A percentile compares a stretch with the other conserved stretches of the same genome.
These are phyloP conservation scores for Physcia stellaris DNA, from an alignment of 495 filamentous ascomycete genomes.

Conservation along the genomic window DNA sequence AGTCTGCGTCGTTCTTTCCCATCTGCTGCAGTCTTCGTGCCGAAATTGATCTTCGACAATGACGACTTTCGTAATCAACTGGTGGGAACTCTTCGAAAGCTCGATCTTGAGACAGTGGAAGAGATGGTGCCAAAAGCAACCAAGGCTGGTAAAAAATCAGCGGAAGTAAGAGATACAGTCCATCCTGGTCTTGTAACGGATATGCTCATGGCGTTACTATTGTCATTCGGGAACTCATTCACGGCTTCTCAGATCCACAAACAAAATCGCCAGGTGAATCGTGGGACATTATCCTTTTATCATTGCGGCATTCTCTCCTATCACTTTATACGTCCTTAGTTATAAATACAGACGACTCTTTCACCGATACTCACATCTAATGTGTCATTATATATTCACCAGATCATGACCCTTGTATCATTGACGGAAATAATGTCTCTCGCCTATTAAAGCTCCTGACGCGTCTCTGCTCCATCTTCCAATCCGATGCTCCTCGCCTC, in stretches of 20 bases:
- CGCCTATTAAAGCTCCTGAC: too few species aligned
- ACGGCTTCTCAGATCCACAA: background rate
- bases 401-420: background rate
- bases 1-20: background rate
- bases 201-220: background rate
- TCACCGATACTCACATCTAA: background rate
- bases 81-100: background rate
- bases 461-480: too few species aligned
- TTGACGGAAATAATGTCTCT: background rate
- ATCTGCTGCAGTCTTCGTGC: background rate
- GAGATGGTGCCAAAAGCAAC: conserved; percentile 4
- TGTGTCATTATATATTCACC: background rate
- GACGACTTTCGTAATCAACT: background rate
- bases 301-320: background rate
- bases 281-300: background rate
- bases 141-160: background rate
- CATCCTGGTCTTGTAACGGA: conserved; percentile 2
- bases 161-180: conserved; percentile 2
- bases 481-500: too few species aligned
- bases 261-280: background rate
- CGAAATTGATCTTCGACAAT: background rate
- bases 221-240: background rate
- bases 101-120: conserved; percentile 1
- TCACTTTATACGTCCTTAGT: background rate
- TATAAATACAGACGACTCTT: background rate